Evolutionary conservation across 805 yeast genomes (phyloP), one percentile per base, ranked within the genome.

Genomic region (Sungouiozyma ichnusensis): DNA sequence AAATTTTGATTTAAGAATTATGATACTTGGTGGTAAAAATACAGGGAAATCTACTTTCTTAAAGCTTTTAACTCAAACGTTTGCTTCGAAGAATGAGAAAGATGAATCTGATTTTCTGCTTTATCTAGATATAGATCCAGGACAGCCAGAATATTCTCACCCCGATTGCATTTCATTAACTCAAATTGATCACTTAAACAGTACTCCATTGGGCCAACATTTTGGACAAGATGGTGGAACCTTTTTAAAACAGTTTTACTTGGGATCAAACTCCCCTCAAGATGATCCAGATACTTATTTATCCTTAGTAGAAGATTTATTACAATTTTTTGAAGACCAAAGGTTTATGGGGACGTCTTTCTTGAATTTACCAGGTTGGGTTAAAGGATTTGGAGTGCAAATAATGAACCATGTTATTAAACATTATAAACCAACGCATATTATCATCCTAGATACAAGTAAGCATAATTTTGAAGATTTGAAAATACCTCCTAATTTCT

Each of bases 281-380:
- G 77, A 76, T 36, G 73, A 71, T 24, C 94, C 95, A 0, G 49
- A 54, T 1, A 58, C 71, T 34, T 87, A 84, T 53, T 47, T 75
- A 4, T 44, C 53, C 0, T 60, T 72, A 15, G 62, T 77, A 3
- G 54, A 59, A 31, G 55, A 66, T 3, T 58, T 85, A 16, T 55
- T 73, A 7, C 42, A 45, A 24, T 27, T 31, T 32, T 50, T 53
- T 40, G 49, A 54, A 2, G 54, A 55, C 13, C 73, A 62, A 24
- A 51, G 49, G 24, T 48, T 50, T 18, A 58, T 62, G 42, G 66
- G 66, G 0, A 49, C 65, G 41, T 60, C 86, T 3, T 58, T 87
- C 1, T 69, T 88, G 3, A 87, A 87, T 52, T 75, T 88, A 1
- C 90, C 96, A 0, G 95, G 95, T 0, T 87, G 95, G 95, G 74